These are phyloP conservation scores for Suhomyces anneliseae DNA, from an alignment of 1,139 yeast species.

Conservation along the genomic window DNA sequence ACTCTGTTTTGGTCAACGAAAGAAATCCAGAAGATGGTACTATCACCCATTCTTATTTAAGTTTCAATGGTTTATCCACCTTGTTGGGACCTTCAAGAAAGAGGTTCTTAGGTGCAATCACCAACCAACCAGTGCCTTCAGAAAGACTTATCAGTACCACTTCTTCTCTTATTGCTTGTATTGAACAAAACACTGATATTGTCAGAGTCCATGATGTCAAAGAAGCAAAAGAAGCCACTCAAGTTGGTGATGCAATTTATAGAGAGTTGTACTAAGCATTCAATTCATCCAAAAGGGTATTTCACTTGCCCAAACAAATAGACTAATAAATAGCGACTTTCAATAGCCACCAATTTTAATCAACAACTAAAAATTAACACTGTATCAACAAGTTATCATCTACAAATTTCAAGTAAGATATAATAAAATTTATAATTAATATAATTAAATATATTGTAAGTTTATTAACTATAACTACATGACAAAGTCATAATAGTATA, in stretches of 20 bases:
- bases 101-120: constrained; percentile 75
- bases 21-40: constrained; percentile 19
- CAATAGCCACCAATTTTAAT: no score
- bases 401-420: neutral
- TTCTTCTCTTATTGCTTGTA: constrained; percentile 71
- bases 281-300: neutral
- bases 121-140: constrained; percentile 47
- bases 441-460: no score
- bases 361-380: no score
- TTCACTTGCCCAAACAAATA: no score
- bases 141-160: constrained; percentile 76
- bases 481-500: neutral
- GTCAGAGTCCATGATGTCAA: constrained; percentile 87
- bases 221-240: constrained; percentile 62
- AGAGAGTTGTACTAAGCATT: constrained; percentile 22
- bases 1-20: constrained; percentile 33
- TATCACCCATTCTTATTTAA: constrained; percentile 30
- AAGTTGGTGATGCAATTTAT: constrained; percentile 78
- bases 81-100: constrained; percentile 88
- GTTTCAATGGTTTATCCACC: constrained; percentile 59
- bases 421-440: no score
- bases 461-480: neutral
- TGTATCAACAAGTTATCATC: no score
- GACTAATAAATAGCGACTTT: no score
- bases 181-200: constrained; percentile 74